Evolutionary conservation across 1,139 yeast genomes (phyloP), one percentile per base, ranked within the genome.

Genomic region (Pichia sp.): DNA sequence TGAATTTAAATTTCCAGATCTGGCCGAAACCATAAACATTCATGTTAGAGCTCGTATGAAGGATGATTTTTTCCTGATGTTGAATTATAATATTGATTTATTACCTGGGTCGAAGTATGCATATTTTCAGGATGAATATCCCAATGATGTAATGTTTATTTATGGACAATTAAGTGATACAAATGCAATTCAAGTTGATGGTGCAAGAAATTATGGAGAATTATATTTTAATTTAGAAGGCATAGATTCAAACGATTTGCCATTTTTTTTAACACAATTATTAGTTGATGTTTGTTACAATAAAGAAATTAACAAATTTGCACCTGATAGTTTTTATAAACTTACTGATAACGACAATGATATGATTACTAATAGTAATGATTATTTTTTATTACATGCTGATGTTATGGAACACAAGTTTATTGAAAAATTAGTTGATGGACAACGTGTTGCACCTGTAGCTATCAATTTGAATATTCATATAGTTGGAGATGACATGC

Each of bases 181-280:
- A 9, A 69, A 72, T 44, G 70, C 71, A 3, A 68, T 77, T 6
- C 69, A 69, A 19, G 61, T 77, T 4, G 75, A 73, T 51, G 62
- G 71, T 49, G 68, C 68, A 18, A 70, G 68, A 2, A 72, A 76
- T 29, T 73, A 69, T 51, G 79, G 81, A 0, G 70, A 71, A 3
- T 67, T 83, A 10, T 73, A 68, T 54, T 81, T 77, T 61, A 71
- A 75, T 36, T 66, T 79, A 45, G 71, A 70, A 2, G 63, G 79
- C 13, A 73, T 84, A n/a, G 74, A 75, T 48, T 65, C 70, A 14
- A 84, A 83, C 56, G 83, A 79, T 55, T 64, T 84, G 41, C 90
- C 91, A 0, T 83, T 74, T 56, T 75, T 77, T 53, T 70, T 81
- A 8, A 76, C 85, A 0, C 85, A 81, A 56, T 73, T 84, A 1